These are phyloP conservation scores for Lachnellula subtilissima DNA, from an alignment of 2,329 filamentous ascomycete species.

Conservation along the genomic window DNA sequence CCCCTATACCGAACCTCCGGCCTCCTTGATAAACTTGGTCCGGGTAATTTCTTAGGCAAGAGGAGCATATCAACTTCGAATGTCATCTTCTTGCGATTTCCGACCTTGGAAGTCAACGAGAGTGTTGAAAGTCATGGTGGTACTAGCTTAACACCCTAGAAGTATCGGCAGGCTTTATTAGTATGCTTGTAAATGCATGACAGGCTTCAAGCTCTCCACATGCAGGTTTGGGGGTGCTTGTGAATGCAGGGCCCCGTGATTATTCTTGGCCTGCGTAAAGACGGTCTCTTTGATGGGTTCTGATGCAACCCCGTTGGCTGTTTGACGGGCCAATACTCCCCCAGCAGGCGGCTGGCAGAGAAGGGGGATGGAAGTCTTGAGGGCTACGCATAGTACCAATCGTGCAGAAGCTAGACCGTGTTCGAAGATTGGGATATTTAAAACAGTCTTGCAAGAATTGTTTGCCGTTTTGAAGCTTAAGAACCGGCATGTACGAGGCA, in stretches of 20 bases:
- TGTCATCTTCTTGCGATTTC: background rate
- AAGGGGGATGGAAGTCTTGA: constrained; percentile 15
- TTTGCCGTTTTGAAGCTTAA: constrained; percentile 18
- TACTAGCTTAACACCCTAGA: constrained; percentile 10
- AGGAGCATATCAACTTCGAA: constrained; percentile 9
- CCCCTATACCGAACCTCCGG: constrained; percentile 7
- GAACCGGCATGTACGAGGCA: constrained; percentile 3
- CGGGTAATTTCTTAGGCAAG: background rate
- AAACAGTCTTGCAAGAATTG: constrained; percentile 1
- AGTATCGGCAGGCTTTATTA: constrained; percentile 5
- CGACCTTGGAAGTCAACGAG: constrained; percentile 2
- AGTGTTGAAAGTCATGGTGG: constrained; percentile 3
- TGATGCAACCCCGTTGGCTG: background rate
- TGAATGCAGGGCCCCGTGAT: constrained; percentile 19
- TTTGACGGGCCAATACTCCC: constrained; percentile 2
- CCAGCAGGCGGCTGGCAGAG: constrained; percentile 14
- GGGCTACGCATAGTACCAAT: constrained; percentile 7
- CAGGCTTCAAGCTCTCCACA: constrained; percentile 14
- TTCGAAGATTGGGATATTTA: constrained; percentile 5
- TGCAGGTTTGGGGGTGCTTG: constrained; percentile 10
- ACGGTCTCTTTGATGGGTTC: background rate
- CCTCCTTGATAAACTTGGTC: background rate
- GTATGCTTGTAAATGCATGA: constrained; percentile 9
- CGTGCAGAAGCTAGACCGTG: constrained; percentile 3
- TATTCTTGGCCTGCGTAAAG: constrained; percentile 6